Conservation (phyloP, 2,329 filamentous ascomycete species). For the Nannizziopsis arthrosporioides region DNA sequence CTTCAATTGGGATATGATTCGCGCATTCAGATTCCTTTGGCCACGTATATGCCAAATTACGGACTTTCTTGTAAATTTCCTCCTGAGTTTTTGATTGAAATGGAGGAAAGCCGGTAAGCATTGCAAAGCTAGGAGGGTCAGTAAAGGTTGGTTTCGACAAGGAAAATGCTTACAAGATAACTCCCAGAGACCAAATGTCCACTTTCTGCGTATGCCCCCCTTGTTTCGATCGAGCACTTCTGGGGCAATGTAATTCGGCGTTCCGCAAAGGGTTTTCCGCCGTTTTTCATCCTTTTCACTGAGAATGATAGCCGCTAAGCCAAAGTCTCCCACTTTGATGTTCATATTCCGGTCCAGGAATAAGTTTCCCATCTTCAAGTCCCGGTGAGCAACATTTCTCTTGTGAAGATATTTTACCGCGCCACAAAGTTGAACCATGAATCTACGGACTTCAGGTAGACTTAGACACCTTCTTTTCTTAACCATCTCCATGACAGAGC, state of each 20-base stretch:
- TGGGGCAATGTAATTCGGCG: slow-evolving; percentile 95
- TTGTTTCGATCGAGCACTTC: slow-evolving; percentile 91
- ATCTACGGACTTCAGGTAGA: slow-evolving; percentile 85
- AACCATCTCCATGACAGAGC: slow-evolving; percentile 95
- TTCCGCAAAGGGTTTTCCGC: slow-evolving; percentile 88
- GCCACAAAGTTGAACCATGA: slow-evolving; percentile 87
- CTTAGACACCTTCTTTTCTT: slow-evolving; percentile 82
- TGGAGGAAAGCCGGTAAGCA: slow-evolving; percentile 90
- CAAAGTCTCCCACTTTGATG: slow-evolving; percentile 95
- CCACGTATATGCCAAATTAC: slow-evolving; percentile 39
- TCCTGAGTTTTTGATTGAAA: slow-evolving; percentile 65
- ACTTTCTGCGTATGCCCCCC: slow-evolving; percentile 96
- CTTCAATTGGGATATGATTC: slow-evolving; percentile 40
- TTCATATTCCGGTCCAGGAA: slow-evolving; percentile 94
- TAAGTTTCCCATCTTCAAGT: slow-evolving; percentile 96
- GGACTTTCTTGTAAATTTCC: slow-evolving; percentile 41
- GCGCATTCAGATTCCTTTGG: slow-evolving; percentile 34
- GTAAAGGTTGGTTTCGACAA: slow-evolving; percentile 11
- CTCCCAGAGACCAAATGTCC: slow-evolving; percentile 94
- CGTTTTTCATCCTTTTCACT: slow-evolving; percentile 79
- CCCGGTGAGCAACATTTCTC: slow-evolving; percentile 89
- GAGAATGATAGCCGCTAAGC: slow-evolving; percentile 78
- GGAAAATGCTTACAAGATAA: slow-evolving; percentile 62
- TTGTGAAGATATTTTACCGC: slow-evolving; percentile 97
- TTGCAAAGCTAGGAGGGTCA: slow-evolving; percentile 58